A percentile compares a stretch with the other conserved stretches of the same genome.
phyloP scores from a whole-genome alignment of 1,284 basidiomycete genomes.

The Leccinum discolor region DNA sequence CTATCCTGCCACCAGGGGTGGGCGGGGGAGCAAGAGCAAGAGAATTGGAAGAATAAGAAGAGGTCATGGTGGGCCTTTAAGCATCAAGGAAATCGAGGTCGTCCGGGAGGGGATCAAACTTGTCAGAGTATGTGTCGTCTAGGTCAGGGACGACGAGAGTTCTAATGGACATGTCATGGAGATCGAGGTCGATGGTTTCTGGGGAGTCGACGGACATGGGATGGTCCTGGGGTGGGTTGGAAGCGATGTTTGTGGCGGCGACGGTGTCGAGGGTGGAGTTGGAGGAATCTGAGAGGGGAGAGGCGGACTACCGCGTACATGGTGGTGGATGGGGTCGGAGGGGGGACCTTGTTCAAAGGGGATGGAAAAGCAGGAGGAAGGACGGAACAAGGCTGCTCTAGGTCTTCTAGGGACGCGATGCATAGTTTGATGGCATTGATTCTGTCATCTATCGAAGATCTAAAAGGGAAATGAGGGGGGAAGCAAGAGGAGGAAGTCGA shows the following conservation, averaged over 20 bases:
- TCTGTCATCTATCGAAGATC: conserved; percentile 28
- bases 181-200: conserved; percentile 15
- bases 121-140: conserved; percentile 32
- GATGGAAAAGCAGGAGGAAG: conserved; percentile 7
- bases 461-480: conserved; percentile 6
- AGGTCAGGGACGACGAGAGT: conserved; percentile 23
- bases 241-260: not conserved
- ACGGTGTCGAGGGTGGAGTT: conserved; percentile 11
- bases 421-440: conserved; percentile 24
- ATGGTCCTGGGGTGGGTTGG: conserved; percentile 3
- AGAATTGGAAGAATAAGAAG: conserved; percentile 6
- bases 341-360: not conserved
- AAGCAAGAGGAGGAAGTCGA: not conserved
- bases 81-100: conserved; percentile 18
- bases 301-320: conserved; percentile 8
- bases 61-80: conserved; percentile 1
- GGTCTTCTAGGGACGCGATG: conserved; percentile 10
- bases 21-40: conserved; percentile 2
- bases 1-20: not conserved
- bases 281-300: conserved; percentile 21
- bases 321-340: not conserved
- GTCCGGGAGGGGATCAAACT: conserved; percentile 26
- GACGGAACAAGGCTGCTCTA: not conserved
- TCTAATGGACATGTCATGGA: conserved; percentile 19
- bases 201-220: conserved; percentile 9